phyloP scores from a whole-genome alignment of 148 eudicot genomes.

The Mesembryanthemum crystallinum region DNA sequence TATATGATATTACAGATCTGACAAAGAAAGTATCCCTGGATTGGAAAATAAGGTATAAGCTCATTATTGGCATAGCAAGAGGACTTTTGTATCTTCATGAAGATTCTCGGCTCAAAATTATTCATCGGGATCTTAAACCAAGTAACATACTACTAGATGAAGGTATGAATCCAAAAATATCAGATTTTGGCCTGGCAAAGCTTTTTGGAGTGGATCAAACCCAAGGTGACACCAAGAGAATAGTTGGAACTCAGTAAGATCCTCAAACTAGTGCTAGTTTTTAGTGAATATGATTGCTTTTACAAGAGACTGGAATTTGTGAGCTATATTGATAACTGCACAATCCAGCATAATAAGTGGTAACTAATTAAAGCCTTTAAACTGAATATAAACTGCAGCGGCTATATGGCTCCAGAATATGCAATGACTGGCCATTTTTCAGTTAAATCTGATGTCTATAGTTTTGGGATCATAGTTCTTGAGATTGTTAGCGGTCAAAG shows the following conservation, averaged over 20 bases:
- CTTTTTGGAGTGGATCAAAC: constrained; percentile 17
- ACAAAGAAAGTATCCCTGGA: background rate
- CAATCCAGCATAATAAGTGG: no score
- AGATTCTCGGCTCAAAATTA: constrained; percentile 5
- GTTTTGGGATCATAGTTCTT: constrained; percentile 49
- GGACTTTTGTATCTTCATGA: constrained; percentile 14
- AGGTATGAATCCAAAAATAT: constrained; percentile 25
- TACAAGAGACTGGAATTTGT: no score
- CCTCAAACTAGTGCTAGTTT: no score
- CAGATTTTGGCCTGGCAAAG: constrained; percentile 19
- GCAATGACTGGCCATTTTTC: constrained; percentile 43
- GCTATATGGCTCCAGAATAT: constrained; percentile 55
- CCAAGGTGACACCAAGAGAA: background rate
- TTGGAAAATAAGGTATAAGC: background rate
- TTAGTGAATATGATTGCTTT: no score
- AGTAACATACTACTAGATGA: constrained; percentile 30
- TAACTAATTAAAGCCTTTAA: background rate
- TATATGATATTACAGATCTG: background rate
- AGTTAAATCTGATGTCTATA: constrained; percentile 39
- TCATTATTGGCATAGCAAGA: constrained; percentile 9
- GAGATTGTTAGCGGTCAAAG: constrained; percentile 35
- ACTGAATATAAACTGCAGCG: constrained; percentile 24
- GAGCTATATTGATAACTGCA: no score
- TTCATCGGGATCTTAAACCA: constrained; percentile 28
- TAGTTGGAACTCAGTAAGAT: background rate